Evolutionary conservation across 129 eudicot species (phyloP), one percentile per base, ranked within the genome.

Genomic region (Helianthus annuus): DNA sequence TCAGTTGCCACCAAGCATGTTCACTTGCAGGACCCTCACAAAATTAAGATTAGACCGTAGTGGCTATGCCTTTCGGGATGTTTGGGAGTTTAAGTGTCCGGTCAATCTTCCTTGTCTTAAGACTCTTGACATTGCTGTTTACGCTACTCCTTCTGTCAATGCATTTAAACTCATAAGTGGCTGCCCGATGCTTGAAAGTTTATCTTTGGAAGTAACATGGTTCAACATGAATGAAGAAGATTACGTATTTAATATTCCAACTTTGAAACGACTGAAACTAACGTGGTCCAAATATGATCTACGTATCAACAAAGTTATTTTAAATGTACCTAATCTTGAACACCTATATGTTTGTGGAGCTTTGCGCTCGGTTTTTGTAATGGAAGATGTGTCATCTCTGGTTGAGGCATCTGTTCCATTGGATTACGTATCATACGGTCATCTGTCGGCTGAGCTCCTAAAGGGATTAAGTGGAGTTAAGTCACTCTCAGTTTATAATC

Each of bases 321-420:
- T 75, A 19, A 44, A 66, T 0, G 40, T 46, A 8, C 79, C 73
- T 54, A 55, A 56, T 54, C 79, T 75, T 66, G 73, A 75, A 19
- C 53, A 66, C 48, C 38, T 75, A 29, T 46, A 9, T 66, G 17
- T 75, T 29, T 39, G 11, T 19, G 58, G 48, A 15, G 0, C 0
- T 3, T 40, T n/a, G 17, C n/a, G 17, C 9, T 48, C 65, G 2
- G n/a, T 3, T 40, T 54, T 66, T 10, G 56, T 54, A 24, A 66
- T 32, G 49, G 68, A 59, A 66, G 74, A 66, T 32, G 36, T 32
- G 36, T 32, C 36, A 3, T 32, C 36, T 32, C 36, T 32, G 36
- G 36, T 32, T 32, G 36, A 32, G 36, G 36, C 36, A 3, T 32
- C 36, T 32, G 36, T 3, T 32, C 36, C 36, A 32, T 32, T 32